Evolutionary conservation across 345 rosid species (phyloP).

Genomic region (Gossypium turneri): DNA sequence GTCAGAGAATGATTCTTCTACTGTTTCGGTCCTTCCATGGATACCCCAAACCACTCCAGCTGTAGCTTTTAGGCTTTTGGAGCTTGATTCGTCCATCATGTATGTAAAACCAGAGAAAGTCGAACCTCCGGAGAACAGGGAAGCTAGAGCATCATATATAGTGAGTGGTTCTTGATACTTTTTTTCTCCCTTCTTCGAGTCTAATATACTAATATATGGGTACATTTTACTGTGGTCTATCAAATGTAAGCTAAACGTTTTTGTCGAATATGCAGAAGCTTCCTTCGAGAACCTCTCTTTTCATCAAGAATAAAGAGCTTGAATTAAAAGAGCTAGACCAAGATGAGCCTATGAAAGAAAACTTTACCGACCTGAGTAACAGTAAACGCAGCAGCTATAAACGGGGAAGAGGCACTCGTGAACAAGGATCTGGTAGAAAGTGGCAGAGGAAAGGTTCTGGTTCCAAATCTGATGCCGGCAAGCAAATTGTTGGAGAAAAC

Average conservation of each 20-base stretch:
- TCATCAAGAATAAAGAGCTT: constrained; percentile 47
- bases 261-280: constrained; percentile 43
- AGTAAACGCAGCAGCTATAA: constrained; percentile 41
- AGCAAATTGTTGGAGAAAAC: constrained; percentile 34
- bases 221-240: neutral
- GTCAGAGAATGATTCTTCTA: constrained; percentile 17
- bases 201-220: neutral
- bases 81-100: constrained; percentile 60
- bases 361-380: constrained; percentile 28
- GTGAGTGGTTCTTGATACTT: constrained; percentile 40
- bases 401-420: constrained; percentile 54
- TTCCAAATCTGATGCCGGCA: constrained; percentile 31
- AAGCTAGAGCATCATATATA: constrained; percentile 33
- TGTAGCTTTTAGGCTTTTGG: constrained; percentile 79
- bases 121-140: constrained; percentile 44
- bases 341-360: constrained; percentile 27
- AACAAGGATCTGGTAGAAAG: constrained; percentile 52
- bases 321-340: constrained; percentile 38
- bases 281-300: constrained; percentile 38
- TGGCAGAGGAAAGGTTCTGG: constrained; percentile 45
- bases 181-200: neutral
- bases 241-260: neutral
- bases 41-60: constrained; percentile 83
- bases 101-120: constrained; percentile 61
- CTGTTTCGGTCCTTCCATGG: constrained; percentile 80